Percentiles rank a stretch among this genome's conserved stretches.
These are phyloP conservation scores for Colletotrichum nymphaeae DNA, from an alignment of 2,329 filamentous ascomycete species.

Conservation along the genomic window DNA sequence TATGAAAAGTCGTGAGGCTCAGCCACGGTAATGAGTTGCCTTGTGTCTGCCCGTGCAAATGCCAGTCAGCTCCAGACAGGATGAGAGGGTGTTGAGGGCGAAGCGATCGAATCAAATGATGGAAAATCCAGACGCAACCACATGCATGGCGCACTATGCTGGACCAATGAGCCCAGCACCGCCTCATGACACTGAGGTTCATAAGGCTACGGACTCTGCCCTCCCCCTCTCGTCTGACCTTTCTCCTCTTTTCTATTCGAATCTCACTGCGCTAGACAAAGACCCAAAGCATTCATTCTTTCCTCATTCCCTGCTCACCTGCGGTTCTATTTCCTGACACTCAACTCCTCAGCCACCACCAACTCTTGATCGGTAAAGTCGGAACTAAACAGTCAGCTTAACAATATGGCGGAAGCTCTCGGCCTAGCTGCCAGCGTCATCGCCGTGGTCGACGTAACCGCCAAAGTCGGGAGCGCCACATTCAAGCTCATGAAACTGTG, in stretches of 20 bases:
- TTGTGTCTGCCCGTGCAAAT: background rate
- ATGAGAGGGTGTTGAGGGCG: background rate
- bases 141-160: background rate
- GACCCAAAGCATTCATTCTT: background rate
- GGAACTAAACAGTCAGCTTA: background rate
- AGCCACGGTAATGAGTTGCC: background rate
- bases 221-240: background rate
- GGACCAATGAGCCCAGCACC: background rate
- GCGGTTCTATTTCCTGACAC: rapidly evolving
- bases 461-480: background rate
- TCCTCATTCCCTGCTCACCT: rapidly evolving
- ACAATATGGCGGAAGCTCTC: background rate
- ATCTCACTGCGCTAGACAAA: background rate
- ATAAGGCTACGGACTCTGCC: background rate
- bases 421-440: background rate
- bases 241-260: background rate
- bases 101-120: background rate
- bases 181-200: background rate
- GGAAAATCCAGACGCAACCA: background rate
- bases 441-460: background rate
- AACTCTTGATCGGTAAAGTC: rapidly evolving
- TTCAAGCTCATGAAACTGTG: background rate
- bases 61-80: background rate
- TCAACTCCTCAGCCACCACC: rapidly evolving
- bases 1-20: background rate